phyloP scores from a whole-genome alignment of 129 eudicot genomes.

The Mikania micrantha region DNA sequence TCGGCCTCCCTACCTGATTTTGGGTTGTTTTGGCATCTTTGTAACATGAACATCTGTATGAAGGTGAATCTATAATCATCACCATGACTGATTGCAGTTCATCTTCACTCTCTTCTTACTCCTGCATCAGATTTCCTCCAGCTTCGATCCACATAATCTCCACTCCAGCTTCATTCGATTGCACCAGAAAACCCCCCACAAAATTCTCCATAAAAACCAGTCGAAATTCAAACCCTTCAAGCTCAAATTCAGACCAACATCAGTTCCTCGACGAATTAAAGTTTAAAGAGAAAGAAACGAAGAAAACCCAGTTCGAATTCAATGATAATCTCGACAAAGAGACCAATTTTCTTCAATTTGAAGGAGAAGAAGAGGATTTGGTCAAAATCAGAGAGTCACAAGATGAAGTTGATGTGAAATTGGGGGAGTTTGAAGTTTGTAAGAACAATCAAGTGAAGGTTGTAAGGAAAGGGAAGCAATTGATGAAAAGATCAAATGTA shows the following conservation, averaged over 20 bases:
- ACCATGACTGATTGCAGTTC: constrained; percentile 45
- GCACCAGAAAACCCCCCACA: neutral
- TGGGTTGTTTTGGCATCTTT: no score
- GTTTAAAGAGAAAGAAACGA: constrained; percentile 21
- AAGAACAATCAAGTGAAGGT: constrained; percentile 3
- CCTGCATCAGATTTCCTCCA: constrained; percentile 20
- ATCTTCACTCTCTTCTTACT: constrained; percentile 22
- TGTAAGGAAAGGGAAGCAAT: constrained; percentile 32
- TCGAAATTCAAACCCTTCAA: constrained; percentile 13
- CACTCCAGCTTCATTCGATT: neutral
- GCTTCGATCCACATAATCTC: constrained; percentile 13
- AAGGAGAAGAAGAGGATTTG: constrained; percentile 23
- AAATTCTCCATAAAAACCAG: constrained; percentile 13
- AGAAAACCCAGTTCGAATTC: constrained; percentile 7
- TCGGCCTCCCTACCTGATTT: no score
- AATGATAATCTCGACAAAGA: neutral
- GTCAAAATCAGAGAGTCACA: constrained; percentile 14
- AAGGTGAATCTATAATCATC: neutral
- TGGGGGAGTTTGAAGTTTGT: constrained; percentile 20
- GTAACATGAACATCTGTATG: neutral
- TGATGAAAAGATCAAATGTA: constrained; percentile 52
- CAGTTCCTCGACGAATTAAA: constrained; percentile 13
- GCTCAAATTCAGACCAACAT: constrained; percentile 14
- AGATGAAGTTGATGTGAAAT: constrained; percentile 15
- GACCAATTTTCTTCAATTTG: constrained; percentile 15